Percentiles rank a stretch among this genome's conserved stretches.
Evolutionary conservation across 176 grass and related monocot genomes (phyloP).

Genomic region (Musa beccarii): DNA sequence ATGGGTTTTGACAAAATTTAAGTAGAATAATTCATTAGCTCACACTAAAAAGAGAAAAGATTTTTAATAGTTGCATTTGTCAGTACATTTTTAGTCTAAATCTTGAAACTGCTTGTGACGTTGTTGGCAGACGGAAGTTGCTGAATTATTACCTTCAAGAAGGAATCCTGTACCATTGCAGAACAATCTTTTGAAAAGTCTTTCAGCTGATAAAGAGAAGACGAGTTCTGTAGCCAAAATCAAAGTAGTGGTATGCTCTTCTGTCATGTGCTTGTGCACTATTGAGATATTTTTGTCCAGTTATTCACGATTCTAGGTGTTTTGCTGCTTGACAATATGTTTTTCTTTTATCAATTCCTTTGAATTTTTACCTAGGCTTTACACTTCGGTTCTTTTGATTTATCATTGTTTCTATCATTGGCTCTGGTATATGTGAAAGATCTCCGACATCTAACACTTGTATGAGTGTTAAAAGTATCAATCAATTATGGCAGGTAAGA

Average conservation of each 20-base stretch:
- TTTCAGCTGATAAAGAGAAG: constrained; percentile 30
- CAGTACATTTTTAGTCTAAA: constrained; percentile 7
- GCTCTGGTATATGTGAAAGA: not conserved
- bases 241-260: constrained; percentile 38
- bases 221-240: constrained; percentile 42
- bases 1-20: not conserved
- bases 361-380: not conserved
- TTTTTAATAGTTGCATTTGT: not conserved
- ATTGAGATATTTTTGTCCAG: not conserved
- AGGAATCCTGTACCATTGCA: constrained; percentile 2
- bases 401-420: not conserved
- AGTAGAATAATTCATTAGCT: not conserved
- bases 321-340: not conserved
- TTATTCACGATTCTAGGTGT: not conserved
- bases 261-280: not conserved
- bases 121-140: constrained; percentile 22
- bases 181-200: constrained; percentile 1
- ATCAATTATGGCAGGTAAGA: constrained; percentile 29
- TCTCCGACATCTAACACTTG: not conserved
- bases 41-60: not conserved
- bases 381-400: too few species aligned
- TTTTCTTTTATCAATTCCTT: not conserved
- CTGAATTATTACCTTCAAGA: constrained; percentile 18
- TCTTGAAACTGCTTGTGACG: constrained; percentile 23
- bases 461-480: not conserved